Evolutionary conservation across 2,329 filamentous ascomycete species (phyloP).

Genomic region (Hypoxylon sp.): DNA sequence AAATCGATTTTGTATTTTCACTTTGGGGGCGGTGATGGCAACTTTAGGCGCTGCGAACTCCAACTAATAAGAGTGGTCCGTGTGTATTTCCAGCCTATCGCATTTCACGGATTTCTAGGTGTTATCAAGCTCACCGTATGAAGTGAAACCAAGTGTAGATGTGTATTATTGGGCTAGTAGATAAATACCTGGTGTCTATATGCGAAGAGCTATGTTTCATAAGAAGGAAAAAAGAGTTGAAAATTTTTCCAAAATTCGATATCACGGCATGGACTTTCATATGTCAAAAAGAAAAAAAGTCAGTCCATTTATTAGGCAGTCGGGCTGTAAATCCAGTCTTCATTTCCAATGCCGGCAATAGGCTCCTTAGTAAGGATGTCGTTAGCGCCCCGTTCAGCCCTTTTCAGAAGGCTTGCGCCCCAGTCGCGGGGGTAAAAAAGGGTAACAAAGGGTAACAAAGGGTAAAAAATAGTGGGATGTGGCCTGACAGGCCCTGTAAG

Average conservation of each 20-base stretch:
- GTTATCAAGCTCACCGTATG: neutral
- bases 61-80: conserved; percentile 19
- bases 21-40: conserved; percentile 7
- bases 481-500: conserved; percentile 47
- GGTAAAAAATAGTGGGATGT: conserved; percentile 46
- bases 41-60: conserved; percentile 16
- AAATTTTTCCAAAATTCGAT: neutral
- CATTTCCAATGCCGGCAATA: conserved; percentile 31
- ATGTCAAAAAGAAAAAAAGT: neutral
- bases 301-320: conserved; percentile 13
- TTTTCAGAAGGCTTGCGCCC: conserved; percentile 39
- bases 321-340: conserved; percentile 18
- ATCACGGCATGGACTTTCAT: conserved; percentile 12
- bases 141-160: neutral
- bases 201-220: neutral
- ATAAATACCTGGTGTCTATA: neutral
- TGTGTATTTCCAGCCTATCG: conserved; percentile 29
- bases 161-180: neutral
- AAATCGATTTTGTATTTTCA: conserved; percentile 15
- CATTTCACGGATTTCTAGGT: conserved; percentile 17
- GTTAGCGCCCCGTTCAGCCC: conserved; percentile 38
- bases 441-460: conserved; percentile 4
- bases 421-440: conserved; percentile 23
- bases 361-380: conserved; percentile 29
- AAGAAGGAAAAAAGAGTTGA: neutral